Base-by-base conservation (phyloP, 1,139 yeast genomes). In the Candida sp. region DNA sequence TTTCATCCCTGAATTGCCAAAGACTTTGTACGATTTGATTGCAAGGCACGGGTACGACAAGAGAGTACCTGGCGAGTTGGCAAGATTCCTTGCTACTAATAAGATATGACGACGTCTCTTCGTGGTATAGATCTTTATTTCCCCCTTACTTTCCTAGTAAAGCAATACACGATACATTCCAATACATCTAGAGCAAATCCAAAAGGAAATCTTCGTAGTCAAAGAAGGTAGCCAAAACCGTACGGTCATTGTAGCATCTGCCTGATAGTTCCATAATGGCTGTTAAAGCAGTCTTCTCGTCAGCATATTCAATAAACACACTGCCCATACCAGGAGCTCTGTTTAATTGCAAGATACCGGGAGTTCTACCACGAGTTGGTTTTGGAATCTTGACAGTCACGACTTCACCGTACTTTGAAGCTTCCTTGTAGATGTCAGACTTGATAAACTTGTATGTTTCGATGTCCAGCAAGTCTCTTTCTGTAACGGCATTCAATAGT, bases 1-100 rank as follows among this genome's bases (percentile, higher is more conserved):
- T 54, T 90, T 91, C 59, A 83, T 92, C 5, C 90, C 94, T 5
- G 85, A 85, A 62, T 69, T 92, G 25, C 96, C 97, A 0, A 81
- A 81, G 43, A 69, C 76, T 3, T 72, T 92, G 42, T 91, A 88
- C 64, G 88, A 84, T 50, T 67, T 90, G 56, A 75, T 92, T 42
- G 84, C 83, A 3, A 75, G 92, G 48, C 98, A 92, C 67, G 82
- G 91, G 1, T 83, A 78, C 56, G 96, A 91, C 60, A 71, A 71
- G 25, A 62, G 65, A 3, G 84, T 81, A 3, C 77, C 80, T 0
- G 60, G 62, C 12, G 73, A 74, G 63, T 65, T 69, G 53, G 76
- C 70, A 51, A 50, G 47, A 17, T 73, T 67, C 54, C 46, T 59
- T 27, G 46, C 37, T 3, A 49, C 45, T 7, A 43, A 39, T 37